A percentile compares a stretch with the other conserved stretches of the same genome.
These are phyloP conservation scores for Noccaea bulbosa DNA, from an alignment of 345 rosid genomes.

Conservation along the genomic window DNA sequence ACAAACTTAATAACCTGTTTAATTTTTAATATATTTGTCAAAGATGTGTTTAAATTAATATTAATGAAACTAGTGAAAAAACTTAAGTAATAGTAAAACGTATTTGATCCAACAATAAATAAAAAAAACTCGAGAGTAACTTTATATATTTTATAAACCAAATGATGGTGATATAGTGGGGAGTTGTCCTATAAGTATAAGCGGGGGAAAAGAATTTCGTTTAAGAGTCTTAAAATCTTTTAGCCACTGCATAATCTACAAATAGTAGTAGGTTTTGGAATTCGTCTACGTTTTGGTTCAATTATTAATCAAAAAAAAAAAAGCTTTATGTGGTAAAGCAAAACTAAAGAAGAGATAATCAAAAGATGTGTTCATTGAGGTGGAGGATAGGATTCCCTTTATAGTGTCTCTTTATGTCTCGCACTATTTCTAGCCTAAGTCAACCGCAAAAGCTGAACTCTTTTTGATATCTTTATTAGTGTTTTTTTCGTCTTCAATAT, in stretches of 20 bases:
- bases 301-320: not conserved
- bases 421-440: conserved; percentile 40
- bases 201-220: too few species aligned
- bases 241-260: not conserved
- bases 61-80: too few species aligned
- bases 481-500: conserved; percentile 17
- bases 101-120: not conserved
- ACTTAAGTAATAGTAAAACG: too few species aligned
- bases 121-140: not conserved
- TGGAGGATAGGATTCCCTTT: conserved; percentile 50
- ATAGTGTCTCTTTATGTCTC: conserved; percentile 42
- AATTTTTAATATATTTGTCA: too few species aligned
- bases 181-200: not conserved
- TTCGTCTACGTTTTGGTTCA: not conserved
- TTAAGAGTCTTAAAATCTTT: too few species aligned
- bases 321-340: conserved; percentile 26
- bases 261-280: not conserved
- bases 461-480: conserved; percentile 29
- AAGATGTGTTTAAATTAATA: too few species aligned
- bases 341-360: conserved; percentile 27
- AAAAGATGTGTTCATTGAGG: conserved; percentile 37
- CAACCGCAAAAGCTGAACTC: conserved; percentile 43
- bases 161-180: not conserved
- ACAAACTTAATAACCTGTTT: too few species aligned
- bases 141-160: not conserved